Evolutionary conservation across 345 rosid species (phyloP), one percentile per base, ranked within the genome.

Genomic region (Combretum micranthum): DNA sequence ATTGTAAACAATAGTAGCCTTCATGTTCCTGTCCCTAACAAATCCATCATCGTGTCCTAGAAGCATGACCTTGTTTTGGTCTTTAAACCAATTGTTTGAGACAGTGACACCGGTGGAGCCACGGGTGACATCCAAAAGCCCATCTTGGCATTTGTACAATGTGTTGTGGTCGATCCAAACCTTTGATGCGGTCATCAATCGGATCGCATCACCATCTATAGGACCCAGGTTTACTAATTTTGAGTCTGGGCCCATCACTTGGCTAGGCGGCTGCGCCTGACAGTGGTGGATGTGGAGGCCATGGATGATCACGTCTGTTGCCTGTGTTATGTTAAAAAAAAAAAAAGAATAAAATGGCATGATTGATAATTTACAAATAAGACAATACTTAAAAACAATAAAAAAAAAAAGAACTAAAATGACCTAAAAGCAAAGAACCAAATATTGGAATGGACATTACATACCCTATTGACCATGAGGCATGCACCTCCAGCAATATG

Each of bases 51-150:
- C 89, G 25, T 90, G 90, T 4, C 91, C 86, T 0, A 85, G 83
- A 47, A 87, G 89, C 96, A 87, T 85, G 47, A 87, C 96, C 75
- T 90, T 87, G 71, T 87, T 89, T 15, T 85, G 96, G 65, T 82
- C 74, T 51, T 75, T 80, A 23, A 87, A 83, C 96, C 91, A 79
- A 50, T 87, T 83, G 77, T 87, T 90, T 0, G 84, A 81, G 22
- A 86, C 61, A 20, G 96, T 87, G 19, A 83, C 62, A 20, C 69
- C 64, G 0, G 81, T 85, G 0, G 79, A 76, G 53, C 94, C 96
- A 2, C 77, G 69, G 11, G 88, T 83, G 16, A 81, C 88, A 19
- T 90, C 93, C 0, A 87, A 57, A 9, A 87, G 75, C 12, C 94
- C 89, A 3, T 87, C 89, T 48, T 81, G 74, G 39, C 88, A 81